phyloP scores from a whole-genome alignment of 1,284 basidiomycete genomes.

The Cerrena zonata region DNA sequence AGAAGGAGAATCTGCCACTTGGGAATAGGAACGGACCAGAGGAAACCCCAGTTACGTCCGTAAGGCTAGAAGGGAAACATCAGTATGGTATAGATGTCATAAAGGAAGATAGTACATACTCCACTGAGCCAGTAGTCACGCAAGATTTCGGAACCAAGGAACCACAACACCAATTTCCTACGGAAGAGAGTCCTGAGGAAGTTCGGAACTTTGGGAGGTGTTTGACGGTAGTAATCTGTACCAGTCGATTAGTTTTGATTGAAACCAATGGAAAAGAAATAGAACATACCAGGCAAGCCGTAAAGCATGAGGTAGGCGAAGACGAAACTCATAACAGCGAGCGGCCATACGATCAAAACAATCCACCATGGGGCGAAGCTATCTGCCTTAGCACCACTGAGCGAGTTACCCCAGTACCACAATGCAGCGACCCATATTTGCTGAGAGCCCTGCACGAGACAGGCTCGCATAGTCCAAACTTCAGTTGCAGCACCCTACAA shows the following conservation, averaged over 20 bases:
- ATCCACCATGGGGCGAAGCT: slow-evolving; percentile 76
- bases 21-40: slow-evolving; percentile 80
- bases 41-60: slow-evolving; percentile 88
- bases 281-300: slow-evolving; percentile 70
- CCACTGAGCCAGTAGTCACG: slow-evolving; percentile 91
- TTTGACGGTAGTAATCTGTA: slow-evolving; percentile 78
- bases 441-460: slow-evolving; percentile 86
- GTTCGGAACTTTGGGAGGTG: slow-evolving; percentile 87
- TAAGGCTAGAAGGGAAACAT: slow-evolving; percentile 51
- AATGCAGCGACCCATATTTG: slow-evolving; percentile 90
- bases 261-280: background rate
- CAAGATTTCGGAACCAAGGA: slow-evolving; percentile 82
- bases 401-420: slow-evolving; percentile 88
- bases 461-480: slow-evolving; percentile 84
- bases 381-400: slow-evolving; percentile 50
- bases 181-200: slow-evolving; percentile 84
- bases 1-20: slow-evolving; percentile 80
- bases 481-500: slow-evolving; percentile 75
- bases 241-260: slow-evolving; percentile 10
- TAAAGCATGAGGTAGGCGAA: slow-evolving; percentile 80
- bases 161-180: slow-evolving; percentile 87
- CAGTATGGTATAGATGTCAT: slow-evolving; percentile 11
- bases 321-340: slow-evolving; percentile 65
- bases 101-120: slow-evolving; percentile 39
- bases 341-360: slow-evolving; percentile 76